A percentile compares a stretch with the other conserved stretches of the same genome.
Evolutionary conservation across 2,329 filamentous ascomycete genomes (phyloP).

Genomic region (Cryoendolithus antarcticus): DNA sequence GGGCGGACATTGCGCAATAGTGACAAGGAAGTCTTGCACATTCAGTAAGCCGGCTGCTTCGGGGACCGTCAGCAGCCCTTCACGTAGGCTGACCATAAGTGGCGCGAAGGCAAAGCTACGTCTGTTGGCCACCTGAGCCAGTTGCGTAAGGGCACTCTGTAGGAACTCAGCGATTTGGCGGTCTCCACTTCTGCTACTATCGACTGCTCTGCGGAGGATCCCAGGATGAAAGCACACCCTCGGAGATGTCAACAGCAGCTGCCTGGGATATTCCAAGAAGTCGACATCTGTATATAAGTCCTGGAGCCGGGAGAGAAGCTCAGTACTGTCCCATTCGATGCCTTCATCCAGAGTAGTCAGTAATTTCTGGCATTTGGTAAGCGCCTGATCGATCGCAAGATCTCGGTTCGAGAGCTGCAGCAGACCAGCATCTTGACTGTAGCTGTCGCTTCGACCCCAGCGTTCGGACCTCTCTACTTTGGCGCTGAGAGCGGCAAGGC

Average conservation of each 20-base stretch:
- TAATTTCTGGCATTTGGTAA: constrained; percentile 12
- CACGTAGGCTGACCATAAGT: constrained; percentile 15
- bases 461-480: no score
- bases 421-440: not conserved
- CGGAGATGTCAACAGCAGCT: constrained; percentile 26
- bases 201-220: constrained; percentile 7
- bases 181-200: not conserved
- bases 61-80: constrained; percentile 13
- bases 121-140: constrained; percentile 14
- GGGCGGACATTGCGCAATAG: constrained; percentile 30
- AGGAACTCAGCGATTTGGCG: constrained; percentile 1
- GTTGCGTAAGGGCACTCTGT: constrained; percentile 4
- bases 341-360: constrained; percentile 1
- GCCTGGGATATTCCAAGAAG: constrained; percentile 34
- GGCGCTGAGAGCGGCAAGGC: not conserved
- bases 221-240: constrained; percentile 25
- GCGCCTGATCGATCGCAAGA: constrained; percentile 11
- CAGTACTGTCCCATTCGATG: not conserved
- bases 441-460: no score
- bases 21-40: constrained; percentile 28
- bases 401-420: constrained; percentile 14
- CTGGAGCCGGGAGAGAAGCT: constrained; percentile 11
- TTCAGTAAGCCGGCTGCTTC: constrained; percentile 21
- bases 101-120: constrained; percentile 21
- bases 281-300: constrained; percentile 36